Evolutionary conservation across 768 basidiomycete genomes (phyloP).

Genomic region (Podaxis sp.): DNA sequence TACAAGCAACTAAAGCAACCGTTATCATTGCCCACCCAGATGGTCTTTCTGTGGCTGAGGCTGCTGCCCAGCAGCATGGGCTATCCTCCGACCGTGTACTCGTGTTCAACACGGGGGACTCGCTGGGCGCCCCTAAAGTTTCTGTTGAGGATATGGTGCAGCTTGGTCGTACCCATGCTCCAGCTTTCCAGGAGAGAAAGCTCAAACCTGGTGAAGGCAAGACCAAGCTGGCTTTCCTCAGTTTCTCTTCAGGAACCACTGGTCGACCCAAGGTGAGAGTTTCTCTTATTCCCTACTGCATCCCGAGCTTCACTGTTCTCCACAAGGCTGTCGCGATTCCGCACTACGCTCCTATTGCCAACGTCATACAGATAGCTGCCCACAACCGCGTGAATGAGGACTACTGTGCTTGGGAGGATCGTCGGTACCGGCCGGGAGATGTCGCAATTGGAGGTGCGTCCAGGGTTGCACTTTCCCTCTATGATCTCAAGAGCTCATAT

Average conservation of each 20-base stretch:
- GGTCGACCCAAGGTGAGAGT: conserved; percentile 62
- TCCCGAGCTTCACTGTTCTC: not conserved
- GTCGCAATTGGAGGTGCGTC: conserved; percentile 53
- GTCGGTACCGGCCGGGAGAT: conserved; percentile 59
- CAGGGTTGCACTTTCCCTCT: not conserved
- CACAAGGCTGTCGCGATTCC: conserved; percentile 58
- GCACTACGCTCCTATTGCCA: conserved; percentile 57
- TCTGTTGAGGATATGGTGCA: conserved; percentile 48
- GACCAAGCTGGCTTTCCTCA: conserved; percentile 68
- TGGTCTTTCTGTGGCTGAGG: conserved; percentile 36
- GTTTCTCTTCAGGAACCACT: conserved; percentile 74
- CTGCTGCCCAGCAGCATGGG: conserved; percentile 36
- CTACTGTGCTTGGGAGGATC: conserved; percentile 42
- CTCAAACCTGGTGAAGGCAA: conserved; percentile 59
- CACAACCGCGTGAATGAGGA: conserved; percentile 50
- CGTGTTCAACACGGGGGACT: conserved; percentile 33
- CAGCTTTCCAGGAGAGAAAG: conserved; percentile 46
- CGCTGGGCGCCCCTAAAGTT: conserved; percentile 17
- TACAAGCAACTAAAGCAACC: conserved; percentile 45
- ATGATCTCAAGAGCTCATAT: not conserved
- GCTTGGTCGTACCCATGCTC: conserved; percentile 39
- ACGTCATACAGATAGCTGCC: conserved; percentile 57
- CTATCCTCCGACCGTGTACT: conserved; percentile 42
- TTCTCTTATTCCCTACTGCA: not conserved
- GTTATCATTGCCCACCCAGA: conserved; percentile 49